Conservation (phyloP, 1,284 basidiomycete genomes). For the Cryptococcus maquisensis region DNA sequence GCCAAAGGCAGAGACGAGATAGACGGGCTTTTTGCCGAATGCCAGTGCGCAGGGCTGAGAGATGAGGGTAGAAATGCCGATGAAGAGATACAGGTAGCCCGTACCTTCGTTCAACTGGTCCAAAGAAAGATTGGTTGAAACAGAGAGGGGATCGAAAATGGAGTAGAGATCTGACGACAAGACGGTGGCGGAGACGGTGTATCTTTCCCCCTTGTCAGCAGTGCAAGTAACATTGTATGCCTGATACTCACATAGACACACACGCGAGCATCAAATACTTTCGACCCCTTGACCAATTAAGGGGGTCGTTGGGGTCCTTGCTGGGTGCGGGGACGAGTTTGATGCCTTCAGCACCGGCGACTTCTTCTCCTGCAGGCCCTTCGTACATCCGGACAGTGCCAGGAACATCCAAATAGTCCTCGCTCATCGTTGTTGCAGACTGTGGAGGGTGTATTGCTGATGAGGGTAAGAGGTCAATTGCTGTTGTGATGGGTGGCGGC, state of each 20-base stretch:
- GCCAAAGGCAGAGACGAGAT: conserved; percentile 12
- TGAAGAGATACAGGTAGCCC: conserved; percentile 26
- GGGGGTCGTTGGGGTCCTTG: conserved; percentile 20
- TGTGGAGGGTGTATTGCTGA: no score
- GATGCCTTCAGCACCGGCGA: conserved; percentile 7
- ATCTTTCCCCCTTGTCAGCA: conserved; percentile 1
- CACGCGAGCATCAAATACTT: conserved; percentile 22
- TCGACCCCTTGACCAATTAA: conserved; percentile 22
- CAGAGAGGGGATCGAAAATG: conserved; percentile 22
- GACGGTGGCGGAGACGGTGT: conserved; percentile 13
- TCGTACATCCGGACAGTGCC: conserved; percentile 21
- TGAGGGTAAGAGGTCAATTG: no score
- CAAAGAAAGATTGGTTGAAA: conserved; percentile 21
- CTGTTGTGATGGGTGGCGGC: no score
- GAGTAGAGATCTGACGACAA: conserved; percentile 19
- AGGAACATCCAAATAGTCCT: conserved; percentile 11
- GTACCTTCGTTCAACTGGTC: conserved; percentile 26
- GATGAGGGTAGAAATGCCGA: conserved; percentile 20
- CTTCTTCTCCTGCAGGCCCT: conserved; percentile 15
- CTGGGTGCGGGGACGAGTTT: conserved; percentile 21
- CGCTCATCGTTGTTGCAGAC: background rate
- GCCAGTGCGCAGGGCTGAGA: conserved; percentile 19
- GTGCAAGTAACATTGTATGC: no score
- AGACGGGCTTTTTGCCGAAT: conserved; percentile 31
- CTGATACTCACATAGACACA: conserved; percentile 13